These are phyloP conservation scores for Colletotrichum viniferum DNA, from an alignment of 2,329 filamentous ascomycete species.

Conservation along the genomic window DNA sequence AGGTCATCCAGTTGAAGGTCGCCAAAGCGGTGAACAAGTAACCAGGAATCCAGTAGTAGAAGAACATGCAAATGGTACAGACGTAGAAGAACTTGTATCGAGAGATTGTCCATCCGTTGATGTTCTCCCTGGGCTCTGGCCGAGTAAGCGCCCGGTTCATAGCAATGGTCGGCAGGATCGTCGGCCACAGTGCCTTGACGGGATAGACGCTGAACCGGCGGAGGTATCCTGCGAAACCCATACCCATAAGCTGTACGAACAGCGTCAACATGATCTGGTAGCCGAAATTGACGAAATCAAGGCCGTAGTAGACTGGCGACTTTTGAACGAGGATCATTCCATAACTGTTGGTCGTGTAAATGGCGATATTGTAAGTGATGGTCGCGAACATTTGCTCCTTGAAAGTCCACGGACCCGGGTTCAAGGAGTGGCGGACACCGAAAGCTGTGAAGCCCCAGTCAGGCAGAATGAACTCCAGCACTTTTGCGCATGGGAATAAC, in stretches of 20 bases:
- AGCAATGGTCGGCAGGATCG: slow-evolving; percentile 35
- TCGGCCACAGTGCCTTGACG: slow-evolving; percentile 36
- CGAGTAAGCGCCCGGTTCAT: slow-evolving; percentile 36
- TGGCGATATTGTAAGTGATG: slow-evolving; percentile 41
- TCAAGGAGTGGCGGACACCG: slow-evolving; percentile 35
- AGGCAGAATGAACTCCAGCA: slow-evolving; percentile 46
- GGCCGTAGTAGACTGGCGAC: slow-evolving; percentile 43
- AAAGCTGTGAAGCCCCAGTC: slow-evolving; percentile 48
- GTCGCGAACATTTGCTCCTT: slow-evolving; percentile 49
- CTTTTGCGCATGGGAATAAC: slow-evolving; percentile 49
- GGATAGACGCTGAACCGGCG: slow-evolving; percentile 42
- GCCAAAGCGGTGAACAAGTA: slow-evolving; percentile 47
- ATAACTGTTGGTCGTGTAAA: slow-evolving; percentile 38
- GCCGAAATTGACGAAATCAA: slow-evolving; percentile 41
- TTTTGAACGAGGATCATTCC: slow-evolving; percentile 39
- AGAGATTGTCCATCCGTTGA: slow-evolving; percentile 49
- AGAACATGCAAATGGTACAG: slow-evolving; percentile 38
- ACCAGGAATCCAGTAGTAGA: slow-evolving; percentile 55
- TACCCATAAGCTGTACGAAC: slow-evolving; percentile 46
- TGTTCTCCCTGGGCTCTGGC: slow-evolving; percentile 37
- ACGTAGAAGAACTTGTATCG: slow-evolving; percentile 49
- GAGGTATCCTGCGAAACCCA: slow-evolving; percentile 44
- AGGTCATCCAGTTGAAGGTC: slow-evolving; percentile 55
- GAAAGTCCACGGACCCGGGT: slow-evolving; percentile 45
- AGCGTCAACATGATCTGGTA: slow-evolving; percentile 43